Percentiles rank a stretch among this genome's conserved stretches.
Evolutionary conservation across 495 filamentous ascomycete genomes (phyloP).

Genomic region (Talaromyces proteolyticus): DNA sequence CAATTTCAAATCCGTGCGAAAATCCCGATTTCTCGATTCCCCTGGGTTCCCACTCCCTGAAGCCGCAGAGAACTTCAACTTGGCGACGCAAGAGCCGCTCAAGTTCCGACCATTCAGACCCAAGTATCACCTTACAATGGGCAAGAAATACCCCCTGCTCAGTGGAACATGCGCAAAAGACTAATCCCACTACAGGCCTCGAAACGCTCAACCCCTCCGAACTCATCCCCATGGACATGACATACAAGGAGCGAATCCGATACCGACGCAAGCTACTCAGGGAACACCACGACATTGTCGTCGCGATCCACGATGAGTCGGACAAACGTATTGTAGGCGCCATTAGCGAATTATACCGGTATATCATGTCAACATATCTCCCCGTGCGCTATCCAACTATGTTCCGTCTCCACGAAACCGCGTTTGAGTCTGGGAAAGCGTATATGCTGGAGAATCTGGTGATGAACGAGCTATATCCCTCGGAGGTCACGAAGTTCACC

Average conservation of each 20-base stretch:
- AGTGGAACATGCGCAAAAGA: not conserved
- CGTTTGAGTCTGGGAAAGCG: conserved; percentile 13
- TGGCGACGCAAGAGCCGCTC: conserved; percentile 49
- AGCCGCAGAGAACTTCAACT: conserved; percentile 55
- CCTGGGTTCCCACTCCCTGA: conserved; percentile 33
- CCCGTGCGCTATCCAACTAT: conserved; percentile 59
- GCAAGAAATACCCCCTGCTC: conserved; percentile 27
- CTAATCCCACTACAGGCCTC: conserved; percentile 27
- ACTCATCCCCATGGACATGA: conserved; percentile 61
- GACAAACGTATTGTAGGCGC: conserved; percentile 35
- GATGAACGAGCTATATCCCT: conserved; percentile 35
- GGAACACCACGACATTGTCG: conserved; percentile 36
- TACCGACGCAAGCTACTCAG: conserved; percentile 46
- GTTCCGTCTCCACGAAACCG: conserved; percentile 36
- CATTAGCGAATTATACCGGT: conserved; percentile 61
- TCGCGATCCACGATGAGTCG: conserved; percentile 36
- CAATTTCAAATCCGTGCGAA: not conserved
- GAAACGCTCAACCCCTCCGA: conserved; percentile 49
- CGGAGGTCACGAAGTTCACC: conserved; percentile 11
- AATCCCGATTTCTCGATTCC: conserved; percentile 6
- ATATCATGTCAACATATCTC: conserved; percentile 56
- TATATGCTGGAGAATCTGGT: conserved; percentile 36
- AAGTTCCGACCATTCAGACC: conserved; percentile 65
- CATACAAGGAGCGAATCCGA: conserved; percentile 50
- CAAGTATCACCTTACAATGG: conserved; percentile 70